Evolutionary conservation across 257 asterid genomes (phyloP).

Genomic region (Nyctanthes arbortristis): DNA sequence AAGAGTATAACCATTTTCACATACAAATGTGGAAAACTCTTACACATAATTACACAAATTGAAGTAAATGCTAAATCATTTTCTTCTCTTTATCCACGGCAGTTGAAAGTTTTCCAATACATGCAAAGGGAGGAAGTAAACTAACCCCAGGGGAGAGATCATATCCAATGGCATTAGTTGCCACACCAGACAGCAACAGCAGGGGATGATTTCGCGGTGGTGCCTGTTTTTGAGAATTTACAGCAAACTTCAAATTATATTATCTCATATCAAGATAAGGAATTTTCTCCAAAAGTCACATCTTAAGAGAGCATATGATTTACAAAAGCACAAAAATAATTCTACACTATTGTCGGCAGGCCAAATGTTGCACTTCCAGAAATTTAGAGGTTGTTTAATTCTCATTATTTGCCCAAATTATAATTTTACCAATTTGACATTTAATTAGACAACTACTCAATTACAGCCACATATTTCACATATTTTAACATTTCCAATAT

Average conservation of each 20-base stretch:
- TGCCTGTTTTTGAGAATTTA: constrained; percentile 49
- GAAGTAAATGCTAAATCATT: neutral
- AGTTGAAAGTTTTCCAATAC: constrained; percentile 4
- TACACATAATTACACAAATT: constrained; percentile 5
- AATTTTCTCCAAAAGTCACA: neutral
- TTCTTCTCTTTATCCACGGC: neutral
- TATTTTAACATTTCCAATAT: no score
- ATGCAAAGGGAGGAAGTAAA: constrained; percentile 19
- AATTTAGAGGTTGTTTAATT: no score
- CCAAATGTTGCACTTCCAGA: constrained; percentile 16
- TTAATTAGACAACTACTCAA: no score
- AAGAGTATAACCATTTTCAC: neutral
- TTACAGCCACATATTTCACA: no score
- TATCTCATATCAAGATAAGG: neutral
- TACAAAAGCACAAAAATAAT: constrained; percentile 1
- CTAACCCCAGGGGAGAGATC: constrained; percentile 93
- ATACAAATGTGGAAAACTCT: constrained; percentile 4
- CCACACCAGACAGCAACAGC: constrained; percentile 89
- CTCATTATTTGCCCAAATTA: no score
- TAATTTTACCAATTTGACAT: no score
- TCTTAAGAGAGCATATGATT: neutral
- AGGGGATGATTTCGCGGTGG: constrained; percentile 88
- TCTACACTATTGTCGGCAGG: no score
- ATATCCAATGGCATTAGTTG: constrained; percentile 97
- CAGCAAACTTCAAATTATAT: neutral